Percentiles rank a stretch among this genome's conserved stretches.
phyloP scores from a whole-genome alignment of 2,329 filamentous ascomycete species.

The Xylariomycetidae sp. region DNA sequence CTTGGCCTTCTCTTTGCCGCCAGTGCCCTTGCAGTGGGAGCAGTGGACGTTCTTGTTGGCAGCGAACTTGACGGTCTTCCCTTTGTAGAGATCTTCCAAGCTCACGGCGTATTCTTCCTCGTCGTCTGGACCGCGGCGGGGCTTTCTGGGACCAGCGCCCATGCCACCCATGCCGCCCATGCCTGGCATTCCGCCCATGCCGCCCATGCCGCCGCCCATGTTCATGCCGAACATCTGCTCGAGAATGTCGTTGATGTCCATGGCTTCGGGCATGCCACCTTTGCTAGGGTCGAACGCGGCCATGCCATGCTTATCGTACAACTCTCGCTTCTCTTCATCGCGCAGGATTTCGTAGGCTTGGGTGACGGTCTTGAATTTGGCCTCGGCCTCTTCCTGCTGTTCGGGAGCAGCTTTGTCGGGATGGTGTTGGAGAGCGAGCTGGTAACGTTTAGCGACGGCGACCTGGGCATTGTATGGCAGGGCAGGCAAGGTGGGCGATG shows the following conservation, averaged over 20 bases:
- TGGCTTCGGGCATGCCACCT: conserved; percentile 57
- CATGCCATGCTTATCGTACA: conserved; percentile 96
- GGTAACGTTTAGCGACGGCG: no score
- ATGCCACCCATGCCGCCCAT: conserved; percentile 34
- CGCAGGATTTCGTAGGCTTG: conserved; percentile 97
- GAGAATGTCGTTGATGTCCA: conserved; percentile 87
- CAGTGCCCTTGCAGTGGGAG: conserved; percentile 76
- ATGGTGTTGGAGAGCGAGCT: conserved; percentile 84
- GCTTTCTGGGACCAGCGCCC: conserved; percentile 46
- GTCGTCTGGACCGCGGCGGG: conserved; percentile 72
- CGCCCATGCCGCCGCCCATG: conserved; percentile 36
- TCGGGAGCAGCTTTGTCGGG: conserved; percentile 92
- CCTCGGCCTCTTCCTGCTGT: conserved; percentile 77
- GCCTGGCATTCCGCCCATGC: conserved; percentile 34
- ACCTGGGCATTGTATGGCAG: no score
- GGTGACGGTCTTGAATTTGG: conserved; percentile 86
- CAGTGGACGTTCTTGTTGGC: conserved; percentile 94
- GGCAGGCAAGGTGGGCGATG: no score
- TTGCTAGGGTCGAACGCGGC: conserved; percentile 79
- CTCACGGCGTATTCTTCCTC: conserved; percentile 87
- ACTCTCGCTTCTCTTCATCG: conserved; percentile 86
- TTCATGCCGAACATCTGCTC: conserved; percentile 86
- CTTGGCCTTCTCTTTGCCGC: conserved; percentile 89
- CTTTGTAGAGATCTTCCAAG: conserved; percentile 94
- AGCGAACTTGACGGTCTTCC: conserved; percentile 94